Base-by-base conservation (phyloP, 176 grass and related monocot genomes). In the Carex cristatella region DNA sequence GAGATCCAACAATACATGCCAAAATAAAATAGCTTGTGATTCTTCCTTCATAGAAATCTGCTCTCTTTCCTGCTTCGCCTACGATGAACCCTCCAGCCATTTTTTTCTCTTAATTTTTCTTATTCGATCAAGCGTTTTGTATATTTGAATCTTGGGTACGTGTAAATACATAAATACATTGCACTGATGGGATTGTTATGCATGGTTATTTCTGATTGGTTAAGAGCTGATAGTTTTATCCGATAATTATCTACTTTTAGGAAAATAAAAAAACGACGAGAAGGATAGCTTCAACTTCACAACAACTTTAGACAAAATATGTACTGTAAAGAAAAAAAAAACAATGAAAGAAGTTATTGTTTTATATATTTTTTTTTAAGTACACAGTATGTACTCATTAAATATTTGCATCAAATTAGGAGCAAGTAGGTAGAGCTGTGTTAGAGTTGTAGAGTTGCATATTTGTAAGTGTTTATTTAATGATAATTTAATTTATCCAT, bases 1-100 rank as follows among this genome's bases (percentile, higher is more conserved):
- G 92, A n/a, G 95, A 98, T 18, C 95, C 93, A 69, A 98, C 91
- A 85, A 93, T 71, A 79, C 95, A 98, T 37, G 95, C 93, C 82
- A 95, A 79, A 59, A 98, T 84, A 70, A 98, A 98, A 87, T 98
- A 98, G 4, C 85, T 42, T 0, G 95, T 98, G 89, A 93, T 90
- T 85, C 64, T 95, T 10, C 93, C 92, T 57, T 98, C 89, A 75
- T 98, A 98, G 8, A 86, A 74, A 56, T 83, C 95, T 16, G 91
- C 95, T 75, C 95, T 87, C 70, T 87, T 91, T 32, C 10, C 77
- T 11, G 86, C 91, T 1, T 58, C 69, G 64, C 87, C 91, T 69
- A 81, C 91, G 46, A 68, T 80, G 4, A 93, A 86, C 0, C 95
- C 93, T 1, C 93, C 95, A 0, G 91, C 95, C 95, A 98, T 97